phyloP scores from a whole-genome alignment of 2,329 filamentous ascomycete species.

The Fusarium poae region DNA sequence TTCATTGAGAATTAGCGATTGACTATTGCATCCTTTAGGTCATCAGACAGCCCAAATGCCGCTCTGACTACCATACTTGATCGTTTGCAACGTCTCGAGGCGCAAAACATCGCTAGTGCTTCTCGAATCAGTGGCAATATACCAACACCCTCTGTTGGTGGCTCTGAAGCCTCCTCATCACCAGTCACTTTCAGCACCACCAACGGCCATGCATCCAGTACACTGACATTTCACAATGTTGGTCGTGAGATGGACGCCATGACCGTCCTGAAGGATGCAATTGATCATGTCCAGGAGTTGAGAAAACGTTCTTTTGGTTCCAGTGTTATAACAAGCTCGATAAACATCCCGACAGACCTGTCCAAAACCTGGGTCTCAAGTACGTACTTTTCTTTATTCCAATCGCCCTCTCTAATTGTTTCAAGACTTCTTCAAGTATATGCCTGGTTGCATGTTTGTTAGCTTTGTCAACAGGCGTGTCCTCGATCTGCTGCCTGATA shows the following conservation, averaged over 20 bases:
- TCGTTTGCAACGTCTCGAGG: constrained; percentile 50
- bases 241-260: constrained; percentile 43
- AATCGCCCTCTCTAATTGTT: background rate
- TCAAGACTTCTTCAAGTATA: constrained; percentile 49
- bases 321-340: constrained; percentile 43
- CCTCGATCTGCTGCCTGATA: constrained; percentile 51
- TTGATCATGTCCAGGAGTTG: constrained; percentile 48
- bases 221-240: constrained; percentile 4
- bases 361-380: constrained; percentile 50
- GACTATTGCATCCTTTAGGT: constrained; percentile 22
- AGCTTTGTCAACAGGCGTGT: constrained; percentile 47
- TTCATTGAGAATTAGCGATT: constrained; percentile 15
- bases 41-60: constrained; percentile 15
- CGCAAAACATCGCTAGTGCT: constrained; percentile 22
- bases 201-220: constrained; percentile 22
- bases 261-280: constrained; percentile 49
- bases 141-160: constrained; percentile 25
- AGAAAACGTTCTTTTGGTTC: constrained; percentile 41
- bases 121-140: constrained; percentile 10
- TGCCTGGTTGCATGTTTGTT: constrained; percentile 50
- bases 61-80: constrained; percentile 50
- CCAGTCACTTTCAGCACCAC: constrained; percentile 19
- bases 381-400: constrained; percentile 8
- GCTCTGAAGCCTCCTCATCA: constrained; percentile 35
- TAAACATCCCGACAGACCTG: constrained; percentile 47